Evolutionary conservation across 345 rosid species (phyloP).

Genomic region (Aquilaria yunnanensis): DNA sequence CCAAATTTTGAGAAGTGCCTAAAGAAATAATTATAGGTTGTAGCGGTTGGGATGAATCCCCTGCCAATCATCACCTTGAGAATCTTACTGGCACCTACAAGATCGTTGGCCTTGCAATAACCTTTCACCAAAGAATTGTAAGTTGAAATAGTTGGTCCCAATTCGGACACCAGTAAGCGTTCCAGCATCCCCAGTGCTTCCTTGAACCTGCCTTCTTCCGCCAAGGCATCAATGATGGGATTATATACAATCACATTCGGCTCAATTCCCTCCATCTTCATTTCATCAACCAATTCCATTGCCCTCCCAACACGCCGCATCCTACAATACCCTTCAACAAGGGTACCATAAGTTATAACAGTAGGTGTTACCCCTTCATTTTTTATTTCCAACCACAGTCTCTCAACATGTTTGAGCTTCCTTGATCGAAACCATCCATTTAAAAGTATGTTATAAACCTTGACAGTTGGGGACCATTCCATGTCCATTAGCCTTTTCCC

Average conservation of each 20-base stretch:
- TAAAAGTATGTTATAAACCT: constrained; percentile 56
- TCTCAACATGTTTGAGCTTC: constrained; percentile 63
- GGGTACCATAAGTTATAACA: constrained; percentile 72
- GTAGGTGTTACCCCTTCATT: constrained; percentile 42
- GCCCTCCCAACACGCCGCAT: constrained; percentile 65
- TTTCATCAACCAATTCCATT: constrained; percentile 51
- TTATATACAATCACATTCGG: constrained; percentile 55
- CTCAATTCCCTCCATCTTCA: constrained; percentile 59
- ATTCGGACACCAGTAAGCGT: constrained; percentile 48
- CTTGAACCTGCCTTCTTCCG: constrained; percentile 62
- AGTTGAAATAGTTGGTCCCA: constrained; percentile 65
- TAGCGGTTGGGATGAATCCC: constrained; percentile 59
- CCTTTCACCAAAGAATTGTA: constrained; percentile 81
- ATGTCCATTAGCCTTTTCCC: constrained; percentile 24
- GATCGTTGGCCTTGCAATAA: constrained; percentile 68
- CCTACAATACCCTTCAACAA: constrained; percentile 76
- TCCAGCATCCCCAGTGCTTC: constrained; percentile 73
- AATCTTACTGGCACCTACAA: constrained; percentile 57
- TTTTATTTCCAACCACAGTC: constrained; percentile 63
- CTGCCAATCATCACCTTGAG: constrained; percentile 72
- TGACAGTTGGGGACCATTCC: constrained; percentile 51
- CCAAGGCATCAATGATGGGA: constrained; percentile 74
- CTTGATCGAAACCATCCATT: constrained; percentile 85
- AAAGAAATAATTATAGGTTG: constrained; percentile 76
- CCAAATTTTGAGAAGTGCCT: constrained; percentile 48